Base-by-base conservation (phyloP, 2,329 filamentous ascomycete genomes). In the Colletotrichum magnum region DNA sequence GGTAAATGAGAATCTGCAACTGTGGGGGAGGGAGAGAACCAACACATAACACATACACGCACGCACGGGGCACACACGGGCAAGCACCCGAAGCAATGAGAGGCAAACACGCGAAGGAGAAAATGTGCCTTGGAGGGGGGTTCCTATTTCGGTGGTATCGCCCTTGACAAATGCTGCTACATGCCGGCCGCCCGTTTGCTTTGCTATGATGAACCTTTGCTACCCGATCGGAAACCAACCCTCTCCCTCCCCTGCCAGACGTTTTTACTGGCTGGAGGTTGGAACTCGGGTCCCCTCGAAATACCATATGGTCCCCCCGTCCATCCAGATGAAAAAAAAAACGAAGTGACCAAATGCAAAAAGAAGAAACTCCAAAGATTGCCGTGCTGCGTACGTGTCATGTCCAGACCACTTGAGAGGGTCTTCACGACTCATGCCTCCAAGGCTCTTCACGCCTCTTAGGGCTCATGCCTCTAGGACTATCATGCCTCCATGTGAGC, bases 301-400 rank as follows among this genome's bases (percentile, higher is more conserved):
- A 36, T 36, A 36, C 32, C 32, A 36, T 36, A 10, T 36, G 32
- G 32, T 36, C 32, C 32, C 32, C 32, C 32, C 32, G 10, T 36
- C 32, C 32, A 36, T 36, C 32, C 32, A 36, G 10, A 36, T 9
- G 2, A 10, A 10, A 36, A 36, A 36, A 36, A 36, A 36, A 10
- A 10, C 4, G 32, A 36, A 24, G 21, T 24, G 21, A 4, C 21
- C 21, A 24, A 24, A 24, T 24, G 21, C 21, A 24, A 36, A 10
- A 36, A 32, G 6, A 32, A 32, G 7, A 67, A 69, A 62, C 67
- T 56, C 67, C 41, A 28, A 58, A 52, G 47, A 67, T 10, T 36
- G 7, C 28, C 32, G 9, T 69, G 57, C 63, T 32, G 45, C 39
- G 43, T 52, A 41, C 32, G 21, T 36, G 21, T 26, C 32, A 54